Evolutionary conservation across 2,329 filamentous ascomycete genomes (phyloP).

Genomic region (Penicillium sp.): DNA sequence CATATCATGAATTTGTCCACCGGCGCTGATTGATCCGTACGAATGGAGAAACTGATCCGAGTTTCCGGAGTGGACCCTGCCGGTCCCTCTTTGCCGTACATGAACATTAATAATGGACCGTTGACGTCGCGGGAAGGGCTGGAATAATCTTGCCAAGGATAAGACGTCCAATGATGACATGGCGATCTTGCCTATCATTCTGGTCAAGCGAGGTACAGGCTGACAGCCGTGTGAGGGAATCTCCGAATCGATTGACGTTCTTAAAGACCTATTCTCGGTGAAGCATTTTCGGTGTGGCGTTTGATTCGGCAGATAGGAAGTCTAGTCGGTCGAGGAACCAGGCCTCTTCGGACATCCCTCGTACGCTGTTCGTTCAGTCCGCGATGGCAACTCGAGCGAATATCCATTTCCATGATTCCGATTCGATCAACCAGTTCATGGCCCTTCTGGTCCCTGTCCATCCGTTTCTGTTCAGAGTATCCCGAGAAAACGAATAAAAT

Average conservation of each 20-base stretch:
- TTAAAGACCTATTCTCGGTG: neutral
- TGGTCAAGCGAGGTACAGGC: neutral
- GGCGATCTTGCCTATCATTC: neutral
- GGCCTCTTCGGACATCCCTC: neutral
- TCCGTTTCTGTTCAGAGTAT: constrained; percentile 10
- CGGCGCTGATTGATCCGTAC: constrained; percentile 15
- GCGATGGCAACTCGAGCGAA: neutral
- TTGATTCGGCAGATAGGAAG: neutral
- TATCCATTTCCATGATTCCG: constrained; percentile 2
- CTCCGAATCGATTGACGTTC: neutral
- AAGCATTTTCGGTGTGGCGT: constrained; percentile 7
- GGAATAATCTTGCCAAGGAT: constrained; percentile 2
- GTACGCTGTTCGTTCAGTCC: neutral
- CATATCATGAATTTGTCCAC: constrained; percentile 2
- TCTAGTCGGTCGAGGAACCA: neutral
- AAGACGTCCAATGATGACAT: constrained; percentile 8
- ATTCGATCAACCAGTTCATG: constrained; percentile 9
- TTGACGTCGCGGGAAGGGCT: constrained; percentile 12
- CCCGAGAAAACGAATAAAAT: constrained; percentile 5
- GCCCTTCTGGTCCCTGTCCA: neutral
- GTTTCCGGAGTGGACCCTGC: constrained; percentile 10
- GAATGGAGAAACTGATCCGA: neutral
- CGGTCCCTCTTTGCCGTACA: neutral
- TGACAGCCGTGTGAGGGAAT: neutral
- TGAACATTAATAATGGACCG: constrained; percentile 3